Percentiles rank a stretch among this genome's conserved stretches.
These are phyloP conservation scores for Pezicula rhizophila DNA, from an alignment of 2,329 filamentous ascomycete genomes.

Conservation along the genomic window DNA sequence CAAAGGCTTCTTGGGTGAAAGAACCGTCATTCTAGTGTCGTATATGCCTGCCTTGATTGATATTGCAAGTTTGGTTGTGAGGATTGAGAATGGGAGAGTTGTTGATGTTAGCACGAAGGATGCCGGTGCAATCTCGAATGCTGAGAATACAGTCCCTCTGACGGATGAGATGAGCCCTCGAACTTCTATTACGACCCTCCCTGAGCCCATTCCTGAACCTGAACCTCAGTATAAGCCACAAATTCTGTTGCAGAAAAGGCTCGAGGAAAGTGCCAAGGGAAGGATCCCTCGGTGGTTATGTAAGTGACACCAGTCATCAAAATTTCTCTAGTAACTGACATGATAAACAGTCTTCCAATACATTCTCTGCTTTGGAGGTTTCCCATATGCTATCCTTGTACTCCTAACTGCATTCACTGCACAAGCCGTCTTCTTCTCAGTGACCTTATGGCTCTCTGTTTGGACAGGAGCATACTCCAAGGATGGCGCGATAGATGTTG, in stretches of 20 bases:
- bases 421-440: neutral
- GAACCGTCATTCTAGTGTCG: neutral
- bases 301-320: neutral
- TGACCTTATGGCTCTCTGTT: slow-evolving; percentile 1
- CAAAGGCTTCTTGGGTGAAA: neutral
- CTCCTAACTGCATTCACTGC: neutral
- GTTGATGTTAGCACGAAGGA: neutral
- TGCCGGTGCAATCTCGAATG: neutral
- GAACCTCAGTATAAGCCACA: neutral
- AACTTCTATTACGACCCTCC: too few species aligned
- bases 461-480: slow-evolving; percentile 1
- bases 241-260: neutral
- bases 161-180: too few species aligned
- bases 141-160: too few species aligned
- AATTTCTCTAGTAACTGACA: neutral
- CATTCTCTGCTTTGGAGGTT: slow-evolving; percentile 1
- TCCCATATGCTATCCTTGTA: neutral
- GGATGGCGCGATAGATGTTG: neutral
- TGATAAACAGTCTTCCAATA: neutral
- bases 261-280: slow-evolving; percentile 1
- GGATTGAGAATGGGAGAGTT: neutral
- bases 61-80: neutral
- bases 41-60: neutral
- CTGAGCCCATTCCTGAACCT: too few species aligned
- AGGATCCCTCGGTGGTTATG: neutral